Evolutionary conservation across 2,329 filamentous ascomycete genomes (phyloP), one percentile per base, ranked within the genome.

Genomic region (Xylaria sp.): DNA sequence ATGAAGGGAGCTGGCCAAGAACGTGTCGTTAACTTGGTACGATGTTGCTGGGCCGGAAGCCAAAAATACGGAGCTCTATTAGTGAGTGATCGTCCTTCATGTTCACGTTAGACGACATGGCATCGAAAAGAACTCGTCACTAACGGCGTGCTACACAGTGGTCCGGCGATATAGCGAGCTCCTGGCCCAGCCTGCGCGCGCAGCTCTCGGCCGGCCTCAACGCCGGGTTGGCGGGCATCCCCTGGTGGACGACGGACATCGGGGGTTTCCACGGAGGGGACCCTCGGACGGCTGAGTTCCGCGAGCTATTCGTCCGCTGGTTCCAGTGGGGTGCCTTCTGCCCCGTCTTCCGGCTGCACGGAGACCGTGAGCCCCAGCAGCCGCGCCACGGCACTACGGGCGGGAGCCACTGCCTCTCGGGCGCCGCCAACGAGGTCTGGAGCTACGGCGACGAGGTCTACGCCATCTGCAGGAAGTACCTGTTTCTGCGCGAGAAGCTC

Each of bases 241-340:
- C 86, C 0, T 89, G 87, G 87, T 90, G 86, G 85, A 90, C 87
- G 0, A 90, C 87, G 0, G 87, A 90, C 67, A 90, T 90, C 54
- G 87, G 88, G 1, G 88, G 88, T 0, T 90, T 90, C 69, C 87
- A 90, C 68, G 87, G 87, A 4, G 87, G 87, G 0, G 79, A 87
- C 62, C 85, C 86, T 0, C 72, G 77, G 1, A 81, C 87, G 47
- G 73, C 77, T 1, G 76, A 68, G 0, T 90, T 90, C 73, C 78
- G 85, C 7, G 87, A 90, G 69, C 74, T 90, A 0, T 85, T 90
- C 60, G 82, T 86, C 1, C 77, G 88, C 1, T 90, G 87, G 88
- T 90, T 90, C 72, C 87, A 90, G 68, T 90, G 87, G 86, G 87
- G 84, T 0, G 76, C 86, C 0, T 90, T 87, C 68, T 88, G 86